Conservation (phyloP, 805 yeast genomes). For the Teunomyces pallodes region DNA sequence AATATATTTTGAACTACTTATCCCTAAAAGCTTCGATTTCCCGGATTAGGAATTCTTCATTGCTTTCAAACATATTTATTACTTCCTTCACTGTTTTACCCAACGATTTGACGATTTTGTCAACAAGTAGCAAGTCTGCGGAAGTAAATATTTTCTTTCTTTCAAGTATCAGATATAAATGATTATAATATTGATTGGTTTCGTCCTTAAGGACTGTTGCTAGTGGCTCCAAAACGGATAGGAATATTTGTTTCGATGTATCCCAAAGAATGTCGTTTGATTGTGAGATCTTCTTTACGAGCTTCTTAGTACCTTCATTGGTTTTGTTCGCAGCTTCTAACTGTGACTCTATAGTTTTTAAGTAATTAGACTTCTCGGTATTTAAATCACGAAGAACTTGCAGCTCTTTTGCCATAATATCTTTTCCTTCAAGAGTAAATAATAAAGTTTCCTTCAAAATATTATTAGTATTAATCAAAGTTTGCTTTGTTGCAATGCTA, state of each 20-base stretch:
- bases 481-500: neutral
- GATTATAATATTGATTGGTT: neutral
- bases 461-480: neutral
- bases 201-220: neutral
- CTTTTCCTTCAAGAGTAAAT: neutral
- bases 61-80: neutral
- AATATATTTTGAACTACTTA: neutral
- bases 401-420: neutral
- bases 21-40: constrained; percentile 1
- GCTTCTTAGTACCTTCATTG: neutral
- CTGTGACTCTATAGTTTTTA: neutral
- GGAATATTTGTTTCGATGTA: neutral
- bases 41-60: neutral
- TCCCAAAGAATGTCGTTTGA: constrained; percentile 1
- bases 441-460: neutral
- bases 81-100: neutral
- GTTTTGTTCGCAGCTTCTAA: neutral
- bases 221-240: neutral
- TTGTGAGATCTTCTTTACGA: neutral
- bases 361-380: neutral
- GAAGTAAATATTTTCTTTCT: neutral
- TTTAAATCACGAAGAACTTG: neutral
- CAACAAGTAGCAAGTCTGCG: neutral
- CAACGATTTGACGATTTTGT: neutral
- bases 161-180: neutral